Evolutionary conservation across 2,329 filamentous ascomycete species (phyloP), one percentile per base, ranked within the genome.

Genomic region (Arthroderma uncinatum): DNA sequence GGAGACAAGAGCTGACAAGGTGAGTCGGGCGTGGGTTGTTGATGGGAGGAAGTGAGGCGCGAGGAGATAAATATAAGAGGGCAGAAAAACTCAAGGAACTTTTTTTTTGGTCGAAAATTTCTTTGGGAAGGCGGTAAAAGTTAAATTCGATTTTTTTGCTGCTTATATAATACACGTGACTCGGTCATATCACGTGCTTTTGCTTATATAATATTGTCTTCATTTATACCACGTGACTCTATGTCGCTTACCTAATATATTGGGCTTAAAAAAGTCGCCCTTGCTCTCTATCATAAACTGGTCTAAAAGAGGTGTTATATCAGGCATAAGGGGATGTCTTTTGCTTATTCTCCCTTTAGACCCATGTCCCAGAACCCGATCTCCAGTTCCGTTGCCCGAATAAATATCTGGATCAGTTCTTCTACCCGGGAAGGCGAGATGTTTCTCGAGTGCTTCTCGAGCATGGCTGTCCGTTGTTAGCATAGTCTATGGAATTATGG

Each of bases 361-460:
- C 80, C 82, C 83, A 88, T 87, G 57, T 86, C 79, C 86, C 86
- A 89, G 67, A 89, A 89, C 1, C 79, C 82, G 61, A 81, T 83
- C 70, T 89, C 86, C 79, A 89, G 82, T 80, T 87, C 69, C 14
- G 89, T 94, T n/a, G 86, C 89, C 64, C 90, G 86, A 50, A 90
- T 82, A 67, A 96, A 96, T 54, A 96, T 89, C 62, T 81, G 78
- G 48, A 92, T 82, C 53, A 97, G 74, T 67, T 95, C 86, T 64
- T 95, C 89, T 58, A 96, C 81, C 44, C 89, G 78, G 37, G 76
- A 77, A 0, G 86, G 83, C 1, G 88, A 91, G 63, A 92, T 86
- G 53, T 82, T 74, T n/a, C 79, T 74, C 14, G 87, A 84, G 66
- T 90, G 79, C 63, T 82, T 80, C 70, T 96, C 92, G 7, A 96